Evolutionary conservation across 169 alveolate species (phyloP).

Genomic region (Perkinsus marinus): DNA sequence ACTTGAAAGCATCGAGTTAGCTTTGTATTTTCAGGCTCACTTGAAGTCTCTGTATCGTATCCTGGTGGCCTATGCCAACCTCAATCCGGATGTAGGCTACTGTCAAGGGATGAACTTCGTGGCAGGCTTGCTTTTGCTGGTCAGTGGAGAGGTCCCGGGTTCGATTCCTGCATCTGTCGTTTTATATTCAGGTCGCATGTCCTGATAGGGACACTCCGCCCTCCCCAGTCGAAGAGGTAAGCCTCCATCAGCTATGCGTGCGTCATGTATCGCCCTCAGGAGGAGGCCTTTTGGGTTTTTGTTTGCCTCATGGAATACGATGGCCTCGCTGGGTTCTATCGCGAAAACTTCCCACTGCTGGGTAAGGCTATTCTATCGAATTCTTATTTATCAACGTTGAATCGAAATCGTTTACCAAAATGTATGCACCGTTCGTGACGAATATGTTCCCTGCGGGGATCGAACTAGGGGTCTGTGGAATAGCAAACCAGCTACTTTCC

Average conservation of each 20-base stretch:
- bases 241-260: background rate
- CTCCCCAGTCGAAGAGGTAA: background rate
- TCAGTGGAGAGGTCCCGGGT: constrained; percentile 1
- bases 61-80: constrained; percentile 48
- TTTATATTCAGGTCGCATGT: background rate
- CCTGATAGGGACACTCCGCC: background rate
- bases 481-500: no score
- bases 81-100: constrained; percentile 52
- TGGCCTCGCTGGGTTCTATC: constrained; percentile 33
- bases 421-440: no score
- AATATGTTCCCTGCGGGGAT: no score
- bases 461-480: background rate
- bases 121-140: constrained; percentile 53
- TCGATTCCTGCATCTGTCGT: background rate
- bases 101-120: constrained; percentile 73
- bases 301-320: constrained; percentile 26
- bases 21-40: constrained; percentile 8
- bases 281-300: constrained; percentile 42
- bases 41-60: constrained; percentile 42
- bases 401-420: no score
- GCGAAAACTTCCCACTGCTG: constrained; percentile 37
- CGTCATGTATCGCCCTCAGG: constrained; percentile 16
- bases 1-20: no score
- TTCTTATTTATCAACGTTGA: no score
- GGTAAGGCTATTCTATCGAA: no score